phyloP scores from a whole-genome alignment of 345 rosid genomes.

The Camelina hispida region DNA sequence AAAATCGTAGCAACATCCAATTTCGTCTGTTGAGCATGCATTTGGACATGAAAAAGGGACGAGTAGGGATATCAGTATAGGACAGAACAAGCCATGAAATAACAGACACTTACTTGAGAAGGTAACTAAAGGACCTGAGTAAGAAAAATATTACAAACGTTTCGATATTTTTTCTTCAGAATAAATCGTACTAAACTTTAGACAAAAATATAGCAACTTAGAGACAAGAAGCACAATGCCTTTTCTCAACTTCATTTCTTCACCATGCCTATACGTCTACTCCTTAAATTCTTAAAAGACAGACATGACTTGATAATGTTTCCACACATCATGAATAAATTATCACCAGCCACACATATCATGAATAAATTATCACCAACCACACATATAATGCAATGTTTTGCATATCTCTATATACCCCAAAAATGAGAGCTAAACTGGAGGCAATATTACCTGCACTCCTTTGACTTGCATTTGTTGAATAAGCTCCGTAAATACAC shows the following conservation, averaged over 20 bases:
- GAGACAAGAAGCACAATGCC: not conserved
- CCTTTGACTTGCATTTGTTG: slow-evolving; percentile 99
- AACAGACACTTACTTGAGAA: not conserved
- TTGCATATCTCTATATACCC: not conserved
- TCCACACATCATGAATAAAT: not conserved
- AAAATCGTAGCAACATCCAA: not conserved
- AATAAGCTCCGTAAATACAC: slow-evolving; percentile 97
- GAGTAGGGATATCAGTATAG: not conserved
- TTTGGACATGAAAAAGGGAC: not conserved
- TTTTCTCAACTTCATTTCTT: not conserved
- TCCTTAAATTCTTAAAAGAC: slow-evolving; percentile 11
- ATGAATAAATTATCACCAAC: not conserved
- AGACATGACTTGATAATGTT: not conserved
- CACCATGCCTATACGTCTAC: not conserved
- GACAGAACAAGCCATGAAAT: not conserved
- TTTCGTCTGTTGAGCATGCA: not conserved
- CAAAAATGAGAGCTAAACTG: not conserved
- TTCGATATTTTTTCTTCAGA: not conserved
- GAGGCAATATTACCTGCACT: slow-evolving; percentile 61
- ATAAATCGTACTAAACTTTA: not conserved
- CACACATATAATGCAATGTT: not conserved
- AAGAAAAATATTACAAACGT: not conserved
- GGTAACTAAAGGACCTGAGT: not conserved
- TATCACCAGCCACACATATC: not conserved
- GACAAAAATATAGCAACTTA: not conserved